Evolutionary conservation across 1,284 basidiomycete genomes (phyloP).

Genomic region (Tausonia pullulans): DNA sequence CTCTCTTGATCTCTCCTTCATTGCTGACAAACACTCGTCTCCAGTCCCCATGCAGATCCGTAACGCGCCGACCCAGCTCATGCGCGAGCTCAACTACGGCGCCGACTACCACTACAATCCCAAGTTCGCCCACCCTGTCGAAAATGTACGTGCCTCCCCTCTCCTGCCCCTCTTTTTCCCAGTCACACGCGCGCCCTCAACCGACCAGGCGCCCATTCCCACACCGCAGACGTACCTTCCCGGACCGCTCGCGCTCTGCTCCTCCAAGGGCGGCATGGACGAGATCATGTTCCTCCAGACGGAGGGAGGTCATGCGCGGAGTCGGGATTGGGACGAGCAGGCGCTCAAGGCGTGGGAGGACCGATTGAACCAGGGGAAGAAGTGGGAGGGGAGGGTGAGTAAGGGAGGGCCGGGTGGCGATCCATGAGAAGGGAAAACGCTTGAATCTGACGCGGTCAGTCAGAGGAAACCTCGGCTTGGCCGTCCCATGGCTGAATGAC

Average conservation of each 20-base stretch:
- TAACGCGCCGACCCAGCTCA: conserved; percentile 75
- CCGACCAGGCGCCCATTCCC: neutral
- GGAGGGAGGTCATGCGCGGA: too few species aligned
- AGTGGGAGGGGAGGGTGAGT: too few species aligned
- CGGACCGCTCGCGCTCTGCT: neutral
- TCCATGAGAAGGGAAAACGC: too few species aligned
- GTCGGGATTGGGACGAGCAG: too few species aligned
- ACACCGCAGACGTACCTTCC: neutral
- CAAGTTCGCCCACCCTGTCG: neutral
- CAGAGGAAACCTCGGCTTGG: too few species aligned
- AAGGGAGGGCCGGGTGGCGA: too few species aligned
- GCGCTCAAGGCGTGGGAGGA: too few species aligned
- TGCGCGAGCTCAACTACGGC: conserved; percentile 70
- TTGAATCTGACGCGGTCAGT: too few species aligned
- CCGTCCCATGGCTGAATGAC: too few species aligned
- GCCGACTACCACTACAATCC: conserved; percentile 70
- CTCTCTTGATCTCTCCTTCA: conserved; percentile 21
- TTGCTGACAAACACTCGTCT: conserved; percentile 24
- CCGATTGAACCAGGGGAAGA: too few species aligned
- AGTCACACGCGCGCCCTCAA: neutral
- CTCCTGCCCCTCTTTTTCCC: neutral
- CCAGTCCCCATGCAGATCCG: conserved; percentile 66
- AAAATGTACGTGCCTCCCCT: neutral
- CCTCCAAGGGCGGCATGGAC: neutral
- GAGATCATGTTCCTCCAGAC: neutral